Conservation (phyloP, 2,329 filamentous ascomycete genomes). For the Alternaria tenuissima region DNA sequence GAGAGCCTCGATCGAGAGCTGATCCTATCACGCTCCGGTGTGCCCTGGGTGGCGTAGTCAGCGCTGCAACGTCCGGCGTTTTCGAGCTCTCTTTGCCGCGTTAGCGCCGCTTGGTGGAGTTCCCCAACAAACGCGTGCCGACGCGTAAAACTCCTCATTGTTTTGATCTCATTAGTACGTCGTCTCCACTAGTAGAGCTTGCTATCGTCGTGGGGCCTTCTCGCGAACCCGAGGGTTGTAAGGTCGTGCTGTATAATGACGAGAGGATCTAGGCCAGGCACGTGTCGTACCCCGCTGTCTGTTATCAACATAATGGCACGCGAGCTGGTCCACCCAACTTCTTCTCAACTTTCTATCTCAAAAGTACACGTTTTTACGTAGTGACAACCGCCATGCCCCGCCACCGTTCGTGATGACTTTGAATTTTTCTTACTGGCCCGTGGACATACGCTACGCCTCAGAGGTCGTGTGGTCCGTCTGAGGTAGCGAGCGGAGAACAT, state of each 20-base stretch:
- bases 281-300: not conserved
- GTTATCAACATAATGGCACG: not conserved
- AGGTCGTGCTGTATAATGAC: not conserved
- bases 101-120: conserved; percentile 18
- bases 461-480: conserved; percentile 3
- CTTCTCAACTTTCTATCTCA: not conserved
- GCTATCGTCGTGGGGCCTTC: not conserved
- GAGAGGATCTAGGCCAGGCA: not conserved
- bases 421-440: not conserved
- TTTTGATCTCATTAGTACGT: not conserved
- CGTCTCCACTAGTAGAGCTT: not conserved
- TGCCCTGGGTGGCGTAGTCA: conserved; percentile 15
- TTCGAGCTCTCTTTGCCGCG: conserved; percentile 16
- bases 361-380: not conserved
- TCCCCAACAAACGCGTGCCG: conserved; percentile 28
- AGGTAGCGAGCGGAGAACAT: conserved; percentile 9
- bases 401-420: not conserved
- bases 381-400: not conserved
- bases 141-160: conserved; percentile 15
- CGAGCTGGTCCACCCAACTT: not conserved
- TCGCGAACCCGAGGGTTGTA: not conserved
- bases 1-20: conserved; percentile 6
- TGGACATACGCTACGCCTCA: conserved; percentile 5
- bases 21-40: conserved; percentile 12
- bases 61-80: conserved; percentile 25